phyloP scores from a whole-genome alignment of 176 grass and related monocot genomes.

The Panicum miliaceum region DNA sequence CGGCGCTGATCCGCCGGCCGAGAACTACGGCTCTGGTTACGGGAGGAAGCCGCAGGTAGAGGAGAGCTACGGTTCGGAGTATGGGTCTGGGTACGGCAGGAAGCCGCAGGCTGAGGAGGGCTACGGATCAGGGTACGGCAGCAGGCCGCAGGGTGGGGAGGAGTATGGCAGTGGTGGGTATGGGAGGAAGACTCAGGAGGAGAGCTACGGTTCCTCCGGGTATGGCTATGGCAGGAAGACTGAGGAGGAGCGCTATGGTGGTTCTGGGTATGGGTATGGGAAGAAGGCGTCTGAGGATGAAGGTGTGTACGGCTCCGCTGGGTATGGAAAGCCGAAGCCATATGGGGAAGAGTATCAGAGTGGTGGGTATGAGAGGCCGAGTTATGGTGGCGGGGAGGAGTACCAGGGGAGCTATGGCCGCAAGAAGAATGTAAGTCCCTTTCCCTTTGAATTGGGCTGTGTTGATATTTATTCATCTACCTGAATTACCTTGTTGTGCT shows the following conservation, averaged over 20 bases:
- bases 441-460: neutral
- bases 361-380: conserved; percentile 47
- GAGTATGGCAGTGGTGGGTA: conserved; percentile 48
- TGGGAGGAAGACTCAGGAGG: conserved; percentile 43
- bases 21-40: conserved; percentile 33
- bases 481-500: neutral
- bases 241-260: conserved; percentile 51
- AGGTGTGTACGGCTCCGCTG: conserved; percentile 50
- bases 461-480: neutral
- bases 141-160: conserved; percentile 40
- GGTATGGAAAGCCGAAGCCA: conserved; percentile 54
- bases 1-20: conserved; percentile 16
- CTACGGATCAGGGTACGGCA: conserved; percentile 42
- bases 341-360: conserved; percentile 45
- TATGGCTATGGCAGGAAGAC: conserved; percentile 50
- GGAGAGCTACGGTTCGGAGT: conserved; percentile 35
- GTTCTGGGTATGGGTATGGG: conserved; percentile 56
- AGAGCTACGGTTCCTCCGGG: conserved; percentile 41
- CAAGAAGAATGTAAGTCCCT: conserved; percentile 62
- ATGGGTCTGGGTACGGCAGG: conserved; percentile 33
- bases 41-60: conserved; percentile 29
- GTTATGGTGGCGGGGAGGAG: conserved; percentile 46
- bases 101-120: conserved; percentile 43
- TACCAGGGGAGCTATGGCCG: conserved; percentile 42
- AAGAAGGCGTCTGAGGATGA: conserved; percentile 19